Percentiles rank a stretch among this genome's conserved stretches.
These are phyloP conservation scores for Xylariaceae sp. DNA, from an alignment of 2,329 filamentous ascomycete species.

Conservation along the genomic window DNA sequence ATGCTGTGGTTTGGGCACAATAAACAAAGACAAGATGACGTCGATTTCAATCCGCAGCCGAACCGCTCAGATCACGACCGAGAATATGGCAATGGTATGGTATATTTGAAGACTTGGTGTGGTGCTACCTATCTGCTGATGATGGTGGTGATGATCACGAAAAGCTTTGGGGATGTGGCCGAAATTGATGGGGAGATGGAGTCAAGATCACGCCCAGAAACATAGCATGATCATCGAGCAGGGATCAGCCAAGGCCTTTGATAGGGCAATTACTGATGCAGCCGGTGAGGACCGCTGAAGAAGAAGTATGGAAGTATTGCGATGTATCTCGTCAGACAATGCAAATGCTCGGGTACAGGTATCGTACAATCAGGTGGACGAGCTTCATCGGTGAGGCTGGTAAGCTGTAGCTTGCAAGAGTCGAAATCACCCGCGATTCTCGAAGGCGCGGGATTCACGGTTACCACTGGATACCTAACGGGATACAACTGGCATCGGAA, in stretches of 20 bases:
- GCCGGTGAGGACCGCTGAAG: too few relatives aligned
- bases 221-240: not conserved
- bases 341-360: too few relatives aligned
- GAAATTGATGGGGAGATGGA: constrained; percentile 15
- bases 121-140: not conserved
- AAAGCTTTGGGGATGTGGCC: constrained; percentile 7
- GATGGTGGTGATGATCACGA: not conserved
- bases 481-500: too few relatives aligned
- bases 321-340: too few relatives aligned
- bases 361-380: too few relatives aligned
- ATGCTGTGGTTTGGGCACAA: not conserved
- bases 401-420: too few relatives aligned
- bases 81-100: not conserved
- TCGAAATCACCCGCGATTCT: too few relatives aligned
- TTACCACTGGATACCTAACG: too few relatives aligned
- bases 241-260: not conserved
- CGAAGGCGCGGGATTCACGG: too few relatives aligned
- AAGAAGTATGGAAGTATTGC: too few relatives aligned
- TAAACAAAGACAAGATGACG: not conserved
- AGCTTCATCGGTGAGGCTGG: too few relatives aligned
- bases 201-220: constrained; percentile 9
- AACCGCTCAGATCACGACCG: not conserved
- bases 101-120: not conserved
- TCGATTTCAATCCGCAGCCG: not conserved
- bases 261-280: not conserved